Conservation (phyloP, 1,139 yeast species). For the Wickerhamomyces sp. region DNA sequence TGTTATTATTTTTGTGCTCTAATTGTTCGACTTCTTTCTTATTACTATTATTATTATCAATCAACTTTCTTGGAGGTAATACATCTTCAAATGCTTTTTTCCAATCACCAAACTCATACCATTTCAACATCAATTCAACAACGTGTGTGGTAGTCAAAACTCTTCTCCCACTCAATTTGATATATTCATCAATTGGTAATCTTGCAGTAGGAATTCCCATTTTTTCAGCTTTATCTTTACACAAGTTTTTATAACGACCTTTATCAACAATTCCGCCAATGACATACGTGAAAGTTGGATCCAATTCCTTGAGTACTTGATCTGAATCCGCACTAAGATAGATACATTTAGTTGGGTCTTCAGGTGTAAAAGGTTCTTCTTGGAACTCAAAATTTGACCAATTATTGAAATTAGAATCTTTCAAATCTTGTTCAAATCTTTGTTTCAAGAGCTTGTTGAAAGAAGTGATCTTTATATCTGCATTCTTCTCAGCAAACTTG, state of each 20-base stretch:
- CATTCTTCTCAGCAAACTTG: constrained; percentile 53
- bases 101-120: constrained; percentile 82
- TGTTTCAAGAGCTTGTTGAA: constrained; percentile 61
- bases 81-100: constrained; percentile 77
- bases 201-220: constrained; percentile 70
- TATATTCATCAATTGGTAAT: constrained; percentile 83
- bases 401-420: constrained; percentile 45
- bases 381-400: constrained; percentile 65
- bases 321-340: constrained; percentile 89
- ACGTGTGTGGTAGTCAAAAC: constrained; percentile 95
- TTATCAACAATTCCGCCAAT: constrained; percentile 97
- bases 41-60: constrained; percentile 16
- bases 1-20: constrained; percentile 9
- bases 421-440: constrained; percentile 62
- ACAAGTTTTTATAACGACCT: constrained; percentile 79
- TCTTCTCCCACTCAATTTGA: constrained; percentile 76
- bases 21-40: constrained; percentile 9
- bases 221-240: constrained; percentile 74
- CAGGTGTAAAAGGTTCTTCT: constrained; percentile 39
- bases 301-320: constrained; percentile 53
- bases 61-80: constrained; percentile 73
- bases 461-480: constrained; percentile 57
- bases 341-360: constrained; percentile 40
- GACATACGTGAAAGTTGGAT: constrained; percentile 69
- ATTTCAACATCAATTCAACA: constrained; percentile 74